phyloP scores from a whole-genome alignment of 73 alveolate genomes.

The Stentor roeselii region DNA sequence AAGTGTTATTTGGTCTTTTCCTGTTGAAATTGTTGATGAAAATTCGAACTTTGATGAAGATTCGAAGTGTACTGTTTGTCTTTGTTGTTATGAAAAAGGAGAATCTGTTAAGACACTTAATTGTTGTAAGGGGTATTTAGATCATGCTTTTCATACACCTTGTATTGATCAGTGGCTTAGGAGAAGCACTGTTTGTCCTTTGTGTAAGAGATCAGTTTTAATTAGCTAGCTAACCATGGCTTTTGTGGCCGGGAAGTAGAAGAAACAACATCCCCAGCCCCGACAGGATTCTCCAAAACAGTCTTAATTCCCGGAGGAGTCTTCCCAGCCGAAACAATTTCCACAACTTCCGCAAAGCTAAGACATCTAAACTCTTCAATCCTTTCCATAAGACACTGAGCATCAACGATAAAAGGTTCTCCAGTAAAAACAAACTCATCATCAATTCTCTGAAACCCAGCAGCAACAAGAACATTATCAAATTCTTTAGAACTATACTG shows the following conservation, averaged over 20 bases:
- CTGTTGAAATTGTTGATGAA: not conserved
- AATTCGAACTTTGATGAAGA: not conserved
- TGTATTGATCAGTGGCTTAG: slow-evolving; percentile 84
- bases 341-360: not conserved
- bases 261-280: not conserved
- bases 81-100: slow-evolving; percentile 15
- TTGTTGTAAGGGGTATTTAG: not conserved
- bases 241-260: not conserved
- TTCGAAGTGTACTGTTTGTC: slow-evolving; percentile 4
- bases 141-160: slow-evolving; percentile 72
- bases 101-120: not conserved
- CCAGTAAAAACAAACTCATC: not conserved
- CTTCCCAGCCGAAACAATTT: not conserved
- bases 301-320: not conserved
- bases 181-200: slow-evolving; percentile 40
- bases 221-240: not conserved
- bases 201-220: slow-evolving; percentile 28
- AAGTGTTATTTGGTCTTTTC: not conserved
- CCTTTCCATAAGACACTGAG: not conserved
- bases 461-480: not conserved
- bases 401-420: not conserved
- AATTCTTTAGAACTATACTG: slow-evolving; percentile 20
- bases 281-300: not conserved
- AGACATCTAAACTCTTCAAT: not conserved
- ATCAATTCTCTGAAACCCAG: not conserved